Evolutionary conservation across 2,329 filamentous ascomycete genomes (phyloP).

Genomic region (Hymenoscyphus fraxineus): DNA sequence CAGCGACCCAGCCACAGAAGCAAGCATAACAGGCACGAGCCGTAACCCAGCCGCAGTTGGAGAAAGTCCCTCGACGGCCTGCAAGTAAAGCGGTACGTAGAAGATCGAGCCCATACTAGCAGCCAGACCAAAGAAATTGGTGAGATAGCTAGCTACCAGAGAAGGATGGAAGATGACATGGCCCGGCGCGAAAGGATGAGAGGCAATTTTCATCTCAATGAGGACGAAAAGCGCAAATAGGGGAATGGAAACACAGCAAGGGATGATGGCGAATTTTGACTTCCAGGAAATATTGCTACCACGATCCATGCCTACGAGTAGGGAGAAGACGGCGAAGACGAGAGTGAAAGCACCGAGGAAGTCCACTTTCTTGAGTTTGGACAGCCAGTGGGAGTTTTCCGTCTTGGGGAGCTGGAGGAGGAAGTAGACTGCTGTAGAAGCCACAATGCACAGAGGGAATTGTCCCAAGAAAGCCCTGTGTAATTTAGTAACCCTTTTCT

Average conservation of each 20-base stretch:
- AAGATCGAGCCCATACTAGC: slow-evolving; percentile 50
- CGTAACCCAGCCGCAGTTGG: slow-evolving; percentile 62
- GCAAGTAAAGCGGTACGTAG: slow-evolving; percentile 74
- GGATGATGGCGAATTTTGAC: slow-evolving; percentile 52
- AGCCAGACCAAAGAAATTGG: slow-evolving; percentile 68
- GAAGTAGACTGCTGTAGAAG: slow-evolving; percentile 60
- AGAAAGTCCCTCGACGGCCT: slow-evolving; percentile 62
- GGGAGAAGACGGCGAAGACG: slow-evolving; percentile 46
- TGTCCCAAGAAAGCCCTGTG: slow-evolving; percentile 67
- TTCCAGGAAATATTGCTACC: slow-evolving; percentile 71
- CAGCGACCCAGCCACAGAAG: slow-evolving; percentile 61
- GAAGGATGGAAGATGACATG: slow-evolving; percentile 66
- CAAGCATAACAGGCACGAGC: slow-evolving; percentile 63
- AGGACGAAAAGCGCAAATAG: slow-evolving; percentile 65
- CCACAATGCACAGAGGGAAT: slow-evolving; percentile 62
- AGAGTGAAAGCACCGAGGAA: slow-evolving; percentile 68
- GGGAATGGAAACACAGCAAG: slow-evolving; percentile 51
- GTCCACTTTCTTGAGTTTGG: slow-evolving; percentile 66
- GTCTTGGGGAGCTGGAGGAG: slow-evolving; percentile 57
- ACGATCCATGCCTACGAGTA: slow-evolving; percentile 60
- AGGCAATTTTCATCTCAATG: slow-evolving; percentile 64
- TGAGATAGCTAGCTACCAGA: slow-evolving; percentile 64
- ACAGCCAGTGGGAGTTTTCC: slow-evolving; percentile 58
- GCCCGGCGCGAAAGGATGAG: slow-evolving; percentile 70
- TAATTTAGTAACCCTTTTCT: neutral